Percentiles rank a stretch among this genome's conserved stretches.
phyloP scores from a whole-genome alignment of 805 yeast genomes.

The Pichia scutulata region DNA sequence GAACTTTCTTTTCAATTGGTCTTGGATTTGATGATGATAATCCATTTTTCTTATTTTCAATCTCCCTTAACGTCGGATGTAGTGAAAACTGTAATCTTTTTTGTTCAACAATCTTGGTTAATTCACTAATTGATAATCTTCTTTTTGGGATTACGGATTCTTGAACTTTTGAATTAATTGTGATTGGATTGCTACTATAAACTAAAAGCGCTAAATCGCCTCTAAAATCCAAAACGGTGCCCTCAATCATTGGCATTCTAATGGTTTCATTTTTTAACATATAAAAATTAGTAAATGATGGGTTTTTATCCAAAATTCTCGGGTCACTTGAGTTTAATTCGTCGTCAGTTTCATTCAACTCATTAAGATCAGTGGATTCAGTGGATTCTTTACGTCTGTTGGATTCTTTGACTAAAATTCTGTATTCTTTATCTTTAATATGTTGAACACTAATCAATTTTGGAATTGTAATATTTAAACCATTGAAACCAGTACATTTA shows the following conservation, averaged over 20 bases:
- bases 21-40: conserved; percentile 1
- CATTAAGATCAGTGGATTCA: neutral
- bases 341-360: neutral
- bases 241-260: conserved; percentile 53
- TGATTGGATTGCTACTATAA: neutral
- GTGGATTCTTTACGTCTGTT: neutral
- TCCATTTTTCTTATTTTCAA: neutral
- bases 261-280: conserved; percentile 59
- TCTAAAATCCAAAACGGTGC: conserved; percentile 62
- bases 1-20: conserved; percentile 8
- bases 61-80: conserved; percentile 8
- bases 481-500: conserved; percentile 78
- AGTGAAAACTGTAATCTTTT: conserved; percentile 7
- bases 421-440: conserved; percentile 15
- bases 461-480: conserved; percentile 63
- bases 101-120: conserved; percentile 3
- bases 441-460: conserved; percentile 26
- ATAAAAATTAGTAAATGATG: conserved; percentile 43
- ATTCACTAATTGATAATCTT: conserved; percentile 2
- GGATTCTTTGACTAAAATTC: conserved; percentile 11
- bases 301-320: conserved; percentile 35
- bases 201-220: conserved; percentile 39
- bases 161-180: neutral
- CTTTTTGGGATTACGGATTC: neutral
- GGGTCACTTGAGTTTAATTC: conserved; percentile 8